Percentiles rank a stretch among this genome's conserved stretches.
These are phyloP conservation scores for Nicotiana benthamiana DNA, from an alignment of 257 asterid genomes.

Conservation along the genomic window DNA sequence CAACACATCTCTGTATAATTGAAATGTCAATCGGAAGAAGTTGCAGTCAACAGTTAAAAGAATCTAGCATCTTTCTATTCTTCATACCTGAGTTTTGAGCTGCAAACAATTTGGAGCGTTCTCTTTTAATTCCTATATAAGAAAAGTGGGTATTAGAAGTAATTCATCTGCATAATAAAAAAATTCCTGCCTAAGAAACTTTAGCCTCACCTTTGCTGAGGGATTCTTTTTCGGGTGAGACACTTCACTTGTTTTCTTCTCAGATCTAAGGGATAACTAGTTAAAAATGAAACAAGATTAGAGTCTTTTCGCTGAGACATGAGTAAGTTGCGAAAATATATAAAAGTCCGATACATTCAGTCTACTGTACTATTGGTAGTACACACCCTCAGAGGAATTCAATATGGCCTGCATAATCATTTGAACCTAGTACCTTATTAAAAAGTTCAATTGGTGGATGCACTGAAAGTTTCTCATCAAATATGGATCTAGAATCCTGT, in stretches of 20 bases:
- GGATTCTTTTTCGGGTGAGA: constrained; percentile 20
- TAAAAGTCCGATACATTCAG: not conserved
- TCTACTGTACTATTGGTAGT: not conserved
- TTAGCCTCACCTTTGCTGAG: constrained; percentile 39
- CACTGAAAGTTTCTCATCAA: constrained; percentile 18
- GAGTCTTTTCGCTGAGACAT: not conserved
- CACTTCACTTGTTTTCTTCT: constrained; percentile 16
- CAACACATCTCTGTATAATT: constrained; percentile 32
- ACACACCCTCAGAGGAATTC: not conserved
- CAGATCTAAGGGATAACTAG: constrained; percentile 61
- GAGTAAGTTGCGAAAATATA: not conserved
- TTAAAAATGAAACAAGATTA: not conserved
- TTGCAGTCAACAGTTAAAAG: not conserved
- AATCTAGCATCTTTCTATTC: not conserved
- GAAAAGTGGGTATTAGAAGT: not conserved
- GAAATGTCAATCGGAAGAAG: not conserved
- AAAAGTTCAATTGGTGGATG: constrained; percentile 49
- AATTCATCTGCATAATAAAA: not conserved
- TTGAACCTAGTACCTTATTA: constrained; percentile 34
- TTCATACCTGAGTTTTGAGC: constrained; percentile 46
- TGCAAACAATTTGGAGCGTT: constrained; percentile 34
- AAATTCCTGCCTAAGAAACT: not conserved
- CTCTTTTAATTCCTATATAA: constrained; percentile 38
- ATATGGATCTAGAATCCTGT: constrained; percentile 35
- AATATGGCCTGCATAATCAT: not conserved